Base-by-base conservation (phyloP, 495 filamentous ascomycete genomes). In the Letharia lupina region DNA sequence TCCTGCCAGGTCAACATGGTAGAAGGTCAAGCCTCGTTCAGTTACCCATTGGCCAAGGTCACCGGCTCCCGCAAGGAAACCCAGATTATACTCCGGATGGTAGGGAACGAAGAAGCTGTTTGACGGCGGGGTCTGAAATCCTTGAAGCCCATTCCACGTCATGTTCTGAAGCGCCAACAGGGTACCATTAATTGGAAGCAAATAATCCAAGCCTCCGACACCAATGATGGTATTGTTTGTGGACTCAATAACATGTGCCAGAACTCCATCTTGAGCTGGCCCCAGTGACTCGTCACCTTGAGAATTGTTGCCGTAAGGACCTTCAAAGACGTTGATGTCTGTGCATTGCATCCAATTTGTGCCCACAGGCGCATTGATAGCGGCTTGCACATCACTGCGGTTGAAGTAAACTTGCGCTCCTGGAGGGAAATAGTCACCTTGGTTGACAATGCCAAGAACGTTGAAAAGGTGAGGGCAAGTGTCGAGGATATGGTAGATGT, bases 121-220 rank as follows among this genome's bases (percentile, higher is more conserved):
- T 20, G 61, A 68, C 0, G 81, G 82, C 45, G 73, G 65, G 20
- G 68, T 40, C 64, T 82, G 74, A 77, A 88, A 88, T 0, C 85
- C 86, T n/a, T 86, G 79, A 35, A 78, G 71, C 31, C 86, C 85
- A 67, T 84, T 82, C 83, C 84, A 89, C 8, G 84, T 88, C 83
- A 88, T 86, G 73, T 88, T 88, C 72, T 88, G 85, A 67, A 88
- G 85, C 42, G 81, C 75, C 47, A 88, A 71, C 8, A 88, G 74
- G 0, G 84, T 86, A n/a, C 84, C 86, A 67, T 86, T 82, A 40
- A 79, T 77, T 41, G 85, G 75, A 58, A 88, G 80, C 64, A 84
- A 77, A 73, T 83, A 82, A 72, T 88, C 86, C 37, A 82, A 81
- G 68, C 81, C 77, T 11, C 83, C 86, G 67, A 86, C 83, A 15